Base-by-base conservation (phyloP, 345 rosid species). In the Eucalyptus marginata region DNA sequence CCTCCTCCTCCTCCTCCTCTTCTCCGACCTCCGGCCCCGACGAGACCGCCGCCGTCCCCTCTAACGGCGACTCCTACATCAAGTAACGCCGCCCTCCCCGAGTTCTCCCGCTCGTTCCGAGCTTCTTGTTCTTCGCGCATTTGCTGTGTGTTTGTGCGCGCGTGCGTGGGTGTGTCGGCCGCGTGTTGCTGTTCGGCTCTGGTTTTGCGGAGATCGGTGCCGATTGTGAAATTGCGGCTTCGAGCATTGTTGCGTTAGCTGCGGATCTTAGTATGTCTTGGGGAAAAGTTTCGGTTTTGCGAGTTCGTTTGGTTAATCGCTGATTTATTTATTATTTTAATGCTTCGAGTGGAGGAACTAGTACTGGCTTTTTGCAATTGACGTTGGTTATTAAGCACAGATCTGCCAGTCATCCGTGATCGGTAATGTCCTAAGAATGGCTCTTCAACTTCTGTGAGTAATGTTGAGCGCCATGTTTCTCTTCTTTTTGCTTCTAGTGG, bases 21-120 rank as follows among this genome's bases (percentile, higher is more conserved):
- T 50, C 89, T 71, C 44, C 90, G 80, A 40, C 86, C 44, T 33
- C 87, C 25, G 44, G 40, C 24, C 56, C 40, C 86, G 62, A 59
- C 50, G 91, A 83, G 20, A 49, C 81, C 89, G 87, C 64, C 66
- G 66, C 33, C 68, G 68, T 29, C 68, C 18, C 91, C 9, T 89
- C 91, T 33, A 50, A 89, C 27, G 89, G 91, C 33, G 89, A 87
- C n/a, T 86, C 91, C 44, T 83, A 56, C 87, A 83, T 89, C 89
- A 89, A 89, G 91, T 89, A 87, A 87, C 51, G 14, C 81, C 46
- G 25, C 58, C 58, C 58, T 20, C 44, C 29, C 62, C 44, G 81
- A 36, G 40, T 36, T 33, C 24, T 76, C 44, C 58, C n/a, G 43
- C 58, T 76, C 10, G 62, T 85, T 15, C 46, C 87, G 56, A 46